Conservation (phyloP, 2,329 filamentous ascomycete species). For the Myriangium duriaei region DNA sequence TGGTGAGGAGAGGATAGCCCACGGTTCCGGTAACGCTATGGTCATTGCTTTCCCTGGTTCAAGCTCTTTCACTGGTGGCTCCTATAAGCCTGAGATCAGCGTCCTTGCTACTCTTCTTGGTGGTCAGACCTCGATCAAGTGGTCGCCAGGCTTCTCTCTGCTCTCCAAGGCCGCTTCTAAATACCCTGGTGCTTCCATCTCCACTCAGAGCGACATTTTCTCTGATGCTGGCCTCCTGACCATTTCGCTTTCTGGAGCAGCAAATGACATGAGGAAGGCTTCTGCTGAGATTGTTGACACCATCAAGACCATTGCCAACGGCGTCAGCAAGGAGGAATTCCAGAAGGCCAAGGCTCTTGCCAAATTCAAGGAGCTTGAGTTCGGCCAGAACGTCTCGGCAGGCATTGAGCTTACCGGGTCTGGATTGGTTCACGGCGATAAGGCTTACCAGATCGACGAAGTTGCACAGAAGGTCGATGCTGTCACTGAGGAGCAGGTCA, state of each 20-base stretch:
- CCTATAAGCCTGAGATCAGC: conserved; percentile 79
- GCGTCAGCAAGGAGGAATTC: conserved; percentile 70
- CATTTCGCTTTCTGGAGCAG: conserved; percentile 66
- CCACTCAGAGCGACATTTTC: conserved; percentile 71
- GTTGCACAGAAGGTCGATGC: conserved; percentile 65
- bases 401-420: conserved; percentile 76
- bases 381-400: conserved; percentile 62
- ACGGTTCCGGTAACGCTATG: conserved; percentile 64
- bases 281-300: conserved; percentile 67
- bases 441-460: conserved; percentile 72
- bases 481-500: conserved; percentile 73
- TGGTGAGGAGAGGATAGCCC: conserved; percentile 81
- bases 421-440: conserved; percentile 67
- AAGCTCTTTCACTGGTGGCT: conserved; percentile 55
- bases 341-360: conserved; percentile 85
- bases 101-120: conserved; percentile 84
- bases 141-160: conserved; percentile 84
- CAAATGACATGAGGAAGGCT: conserved; percentile 58
- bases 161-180: conserved; percentile 65
- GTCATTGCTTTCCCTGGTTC: conserved; percentile 90
- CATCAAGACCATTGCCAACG: conserved; percentile 62
- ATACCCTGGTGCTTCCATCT: conserved; percentile 53
- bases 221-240: conserved; percentile 87
- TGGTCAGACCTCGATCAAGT: conserved; percentile 86
- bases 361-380: conserved; percentile 82